Percentiles rank a stretch among this genome's conserved stretches.
Evolutionary conservation across 148 eudicot genomes (phyloP).

Genomic region (Rhododendron molle): DNA sequence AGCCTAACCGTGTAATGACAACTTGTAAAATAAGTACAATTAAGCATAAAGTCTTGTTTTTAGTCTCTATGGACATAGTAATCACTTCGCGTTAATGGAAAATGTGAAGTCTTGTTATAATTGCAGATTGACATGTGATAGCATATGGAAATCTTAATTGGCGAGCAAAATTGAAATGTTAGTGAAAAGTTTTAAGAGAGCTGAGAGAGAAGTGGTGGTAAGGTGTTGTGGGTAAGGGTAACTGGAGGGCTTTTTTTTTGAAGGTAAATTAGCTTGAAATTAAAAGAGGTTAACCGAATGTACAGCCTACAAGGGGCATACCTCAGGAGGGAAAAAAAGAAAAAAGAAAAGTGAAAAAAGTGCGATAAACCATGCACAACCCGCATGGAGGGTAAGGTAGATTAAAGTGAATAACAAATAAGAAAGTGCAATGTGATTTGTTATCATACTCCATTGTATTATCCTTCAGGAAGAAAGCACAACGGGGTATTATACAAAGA

Average conservation of each 20-base stretch:
- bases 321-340: too few relatives aligned
- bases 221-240: background rate
- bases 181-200: background rate
- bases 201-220: background rate
- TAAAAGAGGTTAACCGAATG: too few relatives aligned
- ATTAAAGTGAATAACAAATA: too few relatives aligned
- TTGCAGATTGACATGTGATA: background rate
- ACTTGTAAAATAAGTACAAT: background rate
- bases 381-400: too few relatives aligned
- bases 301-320: too few relatives aligned
- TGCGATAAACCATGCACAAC: too few relatives aligned
- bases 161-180: background rate
- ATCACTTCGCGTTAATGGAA: background rate
- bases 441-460: too few relatives aligned
- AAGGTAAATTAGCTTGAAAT: too few relatives aligned
- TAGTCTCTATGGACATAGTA: background rate
- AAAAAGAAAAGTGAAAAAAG: too few relatives aligned
- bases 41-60: background rate
- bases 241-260: background rate
- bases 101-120: background rate
- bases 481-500: too few relatives aligned
- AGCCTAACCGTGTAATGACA: background rate
- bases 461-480: too few relatives aligned
- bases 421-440: too few relatives aligned
- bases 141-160: background rate